Conservation (phyloP, 2,329 filamentous ascomycete genomes). For the Lachnum nothofagi region DNA sequence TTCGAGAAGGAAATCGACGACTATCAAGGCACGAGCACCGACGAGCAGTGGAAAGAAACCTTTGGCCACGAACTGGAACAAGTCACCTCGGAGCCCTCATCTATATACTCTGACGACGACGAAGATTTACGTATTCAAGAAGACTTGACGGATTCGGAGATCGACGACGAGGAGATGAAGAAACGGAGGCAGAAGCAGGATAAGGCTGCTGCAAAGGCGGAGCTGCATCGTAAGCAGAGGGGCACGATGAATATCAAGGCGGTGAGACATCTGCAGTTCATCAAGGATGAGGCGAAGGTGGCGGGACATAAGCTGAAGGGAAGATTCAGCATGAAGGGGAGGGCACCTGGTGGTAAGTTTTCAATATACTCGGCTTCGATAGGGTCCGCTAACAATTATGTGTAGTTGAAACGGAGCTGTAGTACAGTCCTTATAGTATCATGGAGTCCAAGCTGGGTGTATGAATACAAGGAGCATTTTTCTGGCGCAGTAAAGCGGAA, state of each 20-base stretch:
- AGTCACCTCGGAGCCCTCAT: slow-evolving; percentile 6
- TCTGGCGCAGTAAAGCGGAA: too few relatives aligned
- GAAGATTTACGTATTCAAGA: slow-evolving; percentile 12
- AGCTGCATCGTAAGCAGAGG: slow-evolving; percentile 16
- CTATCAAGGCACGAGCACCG: slow-evolving; percentile 1
- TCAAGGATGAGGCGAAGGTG: slow-evolving; percentile 20
- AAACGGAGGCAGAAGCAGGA: slow-evolving; percentile 20
- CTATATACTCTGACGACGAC: slow-evolving; percentile 13
- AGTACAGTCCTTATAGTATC: too few relatives aligned
- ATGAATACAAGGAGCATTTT: too few relatives aligned
- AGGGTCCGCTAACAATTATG: slow-evolving; percentile 1
- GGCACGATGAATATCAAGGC: slow-evolving; percentile 20
- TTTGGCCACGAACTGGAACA: slow-evolving; percentile 14
- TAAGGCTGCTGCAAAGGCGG: slow-evolving; percentile 11
- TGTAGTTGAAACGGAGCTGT: slow-evolving; percentile 10
- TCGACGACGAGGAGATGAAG: slow-evolving; percentile 21
- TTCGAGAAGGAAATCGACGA: slow-evolving; percentile 17
- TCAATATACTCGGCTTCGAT: not conserved
- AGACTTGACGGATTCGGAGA: slow-evolving; percentile 20
- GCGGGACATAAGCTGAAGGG: slow-evolving; percentile 20
- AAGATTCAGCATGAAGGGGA: slow-evolving; percentile 18
- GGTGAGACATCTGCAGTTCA: slow-evolving; percentile 18
- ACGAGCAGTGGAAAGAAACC: slow-evolving; percentile 4
- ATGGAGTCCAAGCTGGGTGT: not conserved
- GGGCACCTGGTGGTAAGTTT: slow-evolving; percentile 14